Conservation (phyloP, 2,329 filamentous ascomycete genomes). For the Chaetomium strumarium region DNA sequence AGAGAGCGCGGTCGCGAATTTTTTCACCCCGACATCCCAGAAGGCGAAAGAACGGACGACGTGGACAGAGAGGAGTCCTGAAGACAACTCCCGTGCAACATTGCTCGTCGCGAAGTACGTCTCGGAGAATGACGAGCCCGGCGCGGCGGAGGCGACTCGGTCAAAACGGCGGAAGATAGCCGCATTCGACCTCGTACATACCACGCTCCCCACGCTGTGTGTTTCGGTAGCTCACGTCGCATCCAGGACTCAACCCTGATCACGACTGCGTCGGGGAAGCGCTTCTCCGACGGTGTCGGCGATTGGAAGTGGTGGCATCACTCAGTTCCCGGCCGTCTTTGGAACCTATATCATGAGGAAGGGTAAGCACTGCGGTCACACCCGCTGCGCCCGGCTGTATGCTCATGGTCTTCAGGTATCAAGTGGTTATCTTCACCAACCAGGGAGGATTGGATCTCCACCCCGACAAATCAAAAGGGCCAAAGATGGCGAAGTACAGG, state of each 20-base stretch:
- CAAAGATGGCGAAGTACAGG: slow-evolving; percentile 64
- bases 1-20: slow-evolving; percentile 69
- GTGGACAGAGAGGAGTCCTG: slow-evolving; percentile 62
- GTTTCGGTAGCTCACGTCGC: background rate
- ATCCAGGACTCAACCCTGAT: slow-evolving; percentile 81
- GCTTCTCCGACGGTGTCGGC: slow-evolving; percentile 59
- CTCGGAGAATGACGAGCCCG: slow-evolving; percentile 32
- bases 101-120: slow-evolving; percentile 71
- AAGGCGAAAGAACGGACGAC: slow-evolving; percentile 70
- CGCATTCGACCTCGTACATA: slow-evolving; percentile 59
- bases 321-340: slow-evolving; percentile 61
- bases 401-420: slow-evolving; percentile 48
- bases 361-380: slow-evolving; percentile 42
- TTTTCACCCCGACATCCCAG: slow-evolving; percentile 82
- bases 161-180: slow-evolving; percentile 54
- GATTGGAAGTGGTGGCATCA: slow-evolving; percentile 96
- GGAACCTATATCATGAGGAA: slow-evolving; percentile 58
- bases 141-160: slow-evolving; percentile 20
- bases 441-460: slow-evolving; percentile 78
- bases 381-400: background rate
- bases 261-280: slow-evolving; percentile 71
- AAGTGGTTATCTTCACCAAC: slow-evolving; percentile 77
- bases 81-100: slow-evolving; percentile 45
- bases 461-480: slow-evolving; percentile 58
- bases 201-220: no score